phyloP scores from a whole-genome alignment of 1,284 basidiomycete genomes.

The Rhodotorula sp. region DNA sequence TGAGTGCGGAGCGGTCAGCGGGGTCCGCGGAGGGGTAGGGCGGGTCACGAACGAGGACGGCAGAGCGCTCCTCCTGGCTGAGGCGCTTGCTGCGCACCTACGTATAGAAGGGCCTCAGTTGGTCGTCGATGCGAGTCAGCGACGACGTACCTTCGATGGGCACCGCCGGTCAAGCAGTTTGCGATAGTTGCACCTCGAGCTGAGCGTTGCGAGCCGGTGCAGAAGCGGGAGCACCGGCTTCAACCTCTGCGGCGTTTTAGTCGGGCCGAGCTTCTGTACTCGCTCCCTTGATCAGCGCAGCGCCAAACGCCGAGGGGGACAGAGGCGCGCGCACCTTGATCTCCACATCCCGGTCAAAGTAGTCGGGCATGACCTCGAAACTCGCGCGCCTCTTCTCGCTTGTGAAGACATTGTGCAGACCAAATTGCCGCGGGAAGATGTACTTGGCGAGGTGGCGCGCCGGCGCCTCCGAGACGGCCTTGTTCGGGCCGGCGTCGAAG shows the following conservation, averaged over 20 bases:
- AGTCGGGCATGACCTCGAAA: conserved; percentile 56
- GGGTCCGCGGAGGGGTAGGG: neutral
- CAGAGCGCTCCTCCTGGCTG: conserved; percentile 14
- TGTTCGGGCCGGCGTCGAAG: conserved; percentile 17
- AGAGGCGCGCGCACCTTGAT: conserved; percentile 61
- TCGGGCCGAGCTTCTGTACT: conserved; percentile 30
- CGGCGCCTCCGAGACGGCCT: conserved; percentile 38
- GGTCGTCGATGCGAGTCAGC: rapidly evolving
- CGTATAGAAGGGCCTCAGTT: neutral
- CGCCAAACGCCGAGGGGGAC: neutral
- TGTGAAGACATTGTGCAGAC: conserved; percentile 63
- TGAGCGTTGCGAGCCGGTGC: conserved; percentile 66
- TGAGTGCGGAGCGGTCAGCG: conserved; percentile 8
- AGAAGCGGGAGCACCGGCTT: conserved; percentile 61
- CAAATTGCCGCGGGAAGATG: conserved; percentile 77
- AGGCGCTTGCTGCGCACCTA: conserved; percentile 5
- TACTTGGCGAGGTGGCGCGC: conserved; percentile 73
- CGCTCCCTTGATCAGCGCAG: rapidly evolving
- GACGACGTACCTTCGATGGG: conserved; percentile 66
- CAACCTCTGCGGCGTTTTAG: conserved; percentile 72
- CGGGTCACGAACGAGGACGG: neutral
- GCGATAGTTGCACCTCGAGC: conserved; percentile 70
- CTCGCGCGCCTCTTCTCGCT: conserved; percentile 38
- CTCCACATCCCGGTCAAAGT: conserved; percentile 66
- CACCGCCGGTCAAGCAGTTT: conserved; percentile 67